A percentile compares a stretch with the other conserved stretches of the same genome.
phyloP scores from a whole-genome alignment of 1,284 basidiomycete genomes.

The Cryptococcus sp. region DNA sequence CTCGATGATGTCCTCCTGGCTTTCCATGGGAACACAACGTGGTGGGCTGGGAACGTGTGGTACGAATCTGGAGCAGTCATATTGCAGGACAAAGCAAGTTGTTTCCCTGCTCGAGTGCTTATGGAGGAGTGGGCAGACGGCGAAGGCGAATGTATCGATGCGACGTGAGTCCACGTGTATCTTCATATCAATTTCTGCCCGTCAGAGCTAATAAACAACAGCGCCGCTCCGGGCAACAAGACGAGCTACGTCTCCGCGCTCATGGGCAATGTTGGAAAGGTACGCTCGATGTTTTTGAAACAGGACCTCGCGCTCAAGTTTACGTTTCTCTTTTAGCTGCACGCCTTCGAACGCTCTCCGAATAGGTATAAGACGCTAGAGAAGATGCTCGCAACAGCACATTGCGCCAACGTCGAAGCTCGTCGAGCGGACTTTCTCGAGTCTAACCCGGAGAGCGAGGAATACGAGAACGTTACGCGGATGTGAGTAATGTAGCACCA shows the following conservation, averaged over 20 bases:
- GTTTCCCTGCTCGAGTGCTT: slow-evolving; percentile 87
- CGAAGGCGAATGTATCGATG: slow-evolving; percentile 74
- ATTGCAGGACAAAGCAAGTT: slow-evolving; percentile 96
- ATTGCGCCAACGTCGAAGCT: slow-evolving; percentile 73
- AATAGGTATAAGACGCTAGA: slow-evolving; percentile 76
- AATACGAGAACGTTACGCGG: slow-evolving; percentile 70
- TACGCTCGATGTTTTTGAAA: slow-evolving; percentile 40
- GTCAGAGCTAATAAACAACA: slow-evolving; percentile 6
- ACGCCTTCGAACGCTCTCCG: slow-evolving; percentile 81
- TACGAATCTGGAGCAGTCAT: slow-evolving; percentile 62
- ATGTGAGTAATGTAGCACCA: slow-evolving; percentile 67
- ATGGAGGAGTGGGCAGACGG: slow-evolving; percentile 46
- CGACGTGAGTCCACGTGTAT: slow-evolving; percentile 62
- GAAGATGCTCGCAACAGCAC: slow-evolving; percentile 76
- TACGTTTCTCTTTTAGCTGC: slow-evolving; percentile 63
- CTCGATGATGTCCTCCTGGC: slow-evolving; percentile 71
- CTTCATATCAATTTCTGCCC: neutral
- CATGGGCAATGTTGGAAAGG: slow-evolving; percentile 77
- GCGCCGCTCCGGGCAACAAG: slow-evolving; percentile 97
- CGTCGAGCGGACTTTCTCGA: slow-evolving; percentile 76
- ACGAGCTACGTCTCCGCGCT: slow-evolving; percentile 89
- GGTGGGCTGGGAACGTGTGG: slow-evolving; percentile 50
- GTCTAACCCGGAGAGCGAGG: slow-evolving; percentile 64
- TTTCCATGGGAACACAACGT: slow-evolving; percentile 65
- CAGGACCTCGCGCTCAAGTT: neutral